A percentile compares a stretch with the other conserved stretches of the same genome.
phyloP scores from a whole-genome alignment of 495 filamentous ascomycete genomes.

The Hypoxylon trugodes region DNA sequence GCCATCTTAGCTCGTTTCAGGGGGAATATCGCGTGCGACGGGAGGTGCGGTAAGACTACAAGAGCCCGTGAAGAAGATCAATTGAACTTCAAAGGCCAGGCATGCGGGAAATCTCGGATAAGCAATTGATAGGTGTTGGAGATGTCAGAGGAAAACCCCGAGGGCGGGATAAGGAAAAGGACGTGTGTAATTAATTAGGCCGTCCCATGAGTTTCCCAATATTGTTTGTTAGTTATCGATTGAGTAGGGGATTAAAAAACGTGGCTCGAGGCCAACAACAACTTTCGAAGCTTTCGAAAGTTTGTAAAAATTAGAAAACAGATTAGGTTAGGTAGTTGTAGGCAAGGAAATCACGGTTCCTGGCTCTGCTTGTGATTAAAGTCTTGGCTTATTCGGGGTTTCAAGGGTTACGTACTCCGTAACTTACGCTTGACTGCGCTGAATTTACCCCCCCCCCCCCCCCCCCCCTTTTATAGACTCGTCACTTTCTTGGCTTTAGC shows the following conservation, averaged over 20 bases:
- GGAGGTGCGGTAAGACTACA: constrained; percentile 6
- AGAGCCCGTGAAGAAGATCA: constrained; percentile 15
- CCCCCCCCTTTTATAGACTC: constrained; percentile 12
- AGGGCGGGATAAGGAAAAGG: constrained; percentile 2
- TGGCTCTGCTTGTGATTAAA: constrained; percentile 21
- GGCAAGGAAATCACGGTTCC: constrained; percentile 16
- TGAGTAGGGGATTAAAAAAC: constrained; percentile 5
- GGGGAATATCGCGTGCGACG: neutral
- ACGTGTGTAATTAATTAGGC: constrained; percentile 4
- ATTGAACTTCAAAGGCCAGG: constrained; percentile 13
- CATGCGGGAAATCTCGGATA: constrained; percentile 18
- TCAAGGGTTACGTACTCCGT: too few relatives aligned
- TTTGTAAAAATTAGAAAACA: constrained; percentile 16
- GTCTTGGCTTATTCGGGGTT: constrained; percentile 31
- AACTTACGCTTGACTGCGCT: neutral
- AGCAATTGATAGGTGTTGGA: constrained; percentile 6
- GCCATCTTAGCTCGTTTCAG: constrained; percentile 3
- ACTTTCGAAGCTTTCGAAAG: constrained; percentile 22
- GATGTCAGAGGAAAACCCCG: constrained; percentile 9
- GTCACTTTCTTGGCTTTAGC: constrained; percentile 23
- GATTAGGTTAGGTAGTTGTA: too few relatives aligned
- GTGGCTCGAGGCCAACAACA: constrained; percentile 23
- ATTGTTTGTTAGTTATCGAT: constrained; percentile 6
- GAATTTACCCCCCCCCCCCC: constrained; percentile 17
- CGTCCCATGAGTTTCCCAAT: constrained; percentile 9